Evolutionary conservation across 1,139 yeast species (phyloP).

Genomic region (Yamadazyma spencermartinsiae): DNA sequence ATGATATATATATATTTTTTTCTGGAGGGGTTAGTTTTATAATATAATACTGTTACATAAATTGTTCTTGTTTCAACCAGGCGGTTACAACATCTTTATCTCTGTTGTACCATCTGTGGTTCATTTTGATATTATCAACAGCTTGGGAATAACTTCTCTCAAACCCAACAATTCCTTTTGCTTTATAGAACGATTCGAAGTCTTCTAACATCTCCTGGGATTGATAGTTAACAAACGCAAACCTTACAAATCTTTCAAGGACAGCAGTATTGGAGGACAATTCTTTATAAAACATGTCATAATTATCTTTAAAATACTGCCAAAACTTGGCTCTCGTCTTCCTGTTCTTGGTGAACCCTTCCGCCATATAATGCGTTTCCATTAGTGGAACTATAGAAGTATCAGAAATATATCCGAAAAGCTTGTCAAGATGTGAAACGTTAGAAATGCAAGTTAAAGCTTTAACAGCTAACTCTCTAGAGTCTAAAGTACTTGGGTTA

Average conservation of each 20-base stretch:
- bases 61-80: conserved; percentile 22
- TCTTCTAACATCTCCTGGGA: conserved; percentile 43
- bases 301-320: conserved; percentile 56
- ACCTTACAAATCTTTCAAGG: conserved; percentile 62
- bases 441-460: conserved; percentile 62
- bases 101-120: conserved; percentile 48
- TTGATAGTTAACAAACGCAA: conserved; percentile 50
- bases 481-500: conserved; percentile 62
- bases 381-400: conserved; percentile 57
- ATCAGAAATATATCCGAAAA: conserved; percentile 42
- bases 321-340: conserved; percentile 52
- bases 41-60: conserved; percentile 4
- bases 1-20: neutral
- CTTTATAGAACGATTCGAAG: conserved; percentile 51
- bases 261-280: conserved; percentile 60
- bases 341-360: conserved; percentile 52
- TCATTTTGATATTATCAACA: conserved; percentile 51
- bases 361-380: conserved; percentile 65
- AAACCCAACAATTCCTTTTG: conserved; percentile 58
- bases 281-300: conserved; percentile 45
- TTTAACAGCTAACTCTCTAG: conserved; percentile 62
- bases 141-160: conserved; percentile 60
- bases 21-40: conserved; percentile 1
- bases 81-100: conserved; percentile 27
- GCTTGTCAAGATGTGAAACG: conserved; percentile 31